Evolutionary conservation across 2,329 filamentous ascomycete genomes (phyloP).

Genomic region (Claviceps humidiphila): DNA sequence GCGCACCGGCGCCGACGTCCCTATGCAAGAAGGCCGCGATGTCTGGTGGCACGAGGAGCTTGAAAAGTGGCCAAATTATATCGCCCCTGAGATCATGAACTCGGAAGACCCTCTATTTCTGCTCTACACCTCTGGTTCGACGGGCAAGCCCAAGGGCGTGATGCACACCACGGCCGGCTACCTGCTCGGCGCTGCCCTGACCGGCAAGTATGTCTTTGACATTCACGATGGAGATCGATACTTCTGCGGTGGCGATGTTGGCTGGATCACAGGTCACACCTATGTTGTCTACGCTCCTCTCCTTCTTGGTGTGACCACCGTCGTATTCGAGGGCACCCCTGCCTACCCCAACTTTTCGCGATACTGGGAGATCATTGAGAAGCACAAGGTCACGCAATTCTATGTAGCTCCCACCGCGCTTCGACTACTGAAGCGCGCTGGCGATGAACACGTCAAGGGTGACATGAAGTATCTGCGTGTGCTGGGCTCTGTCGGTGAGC

Average conservation of each 20-base stretch:
- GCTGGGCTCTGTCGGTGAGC: conserved; percentile 89
- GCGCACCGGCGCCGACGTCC: conserved; percentile 85
- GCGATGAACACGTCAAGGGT: conserved; percentile 80
- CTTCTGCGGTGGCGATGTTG: conserved; percentile 97
- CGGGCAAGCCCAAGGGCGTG: conserved; percentile 96
- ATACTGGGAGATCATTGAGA: conserved; percentile 97
- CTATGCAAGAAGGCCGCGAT: conserved; percentile 80
- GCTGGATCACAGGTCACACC: conserved; percentile 98
- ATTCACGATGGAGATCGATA: conserved; percentile 88
- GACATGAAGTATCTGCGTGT: conserved; percentile 83
- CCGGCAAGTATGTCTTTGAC: conserved; percentile 97
- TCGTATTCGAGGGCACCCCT: conserved; percentile 95
- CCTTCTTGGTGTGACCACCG: conserved; percentile 81
- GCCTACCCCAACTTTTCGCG: conserved; percentile 96
- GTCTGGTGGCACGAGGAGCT: conserved; percentile 98
- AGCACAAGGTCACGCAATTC: conserved; percentile 92
- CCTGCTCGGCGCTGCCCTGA: conserved; percentile 81
- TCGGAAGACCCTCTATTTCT: conserved; percentile 95
- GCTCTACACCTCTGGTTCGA: conserved; percentile 95
- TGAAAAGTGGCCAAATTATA: conserved; percentile 90
- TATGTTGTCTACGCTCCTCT: conserved; percentile 96
- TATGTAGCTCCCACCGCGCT: conserved; percentile 95
- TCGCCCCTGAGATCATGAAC: conserved; percentile 76
- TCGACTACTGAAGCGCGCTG: conserved; percentile 85
- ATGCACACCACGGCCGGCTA: conserved; percentile 97